Base-by-base conservation (phyloP, 169 alveolate species). In the Eimeria sp. region DNA sequence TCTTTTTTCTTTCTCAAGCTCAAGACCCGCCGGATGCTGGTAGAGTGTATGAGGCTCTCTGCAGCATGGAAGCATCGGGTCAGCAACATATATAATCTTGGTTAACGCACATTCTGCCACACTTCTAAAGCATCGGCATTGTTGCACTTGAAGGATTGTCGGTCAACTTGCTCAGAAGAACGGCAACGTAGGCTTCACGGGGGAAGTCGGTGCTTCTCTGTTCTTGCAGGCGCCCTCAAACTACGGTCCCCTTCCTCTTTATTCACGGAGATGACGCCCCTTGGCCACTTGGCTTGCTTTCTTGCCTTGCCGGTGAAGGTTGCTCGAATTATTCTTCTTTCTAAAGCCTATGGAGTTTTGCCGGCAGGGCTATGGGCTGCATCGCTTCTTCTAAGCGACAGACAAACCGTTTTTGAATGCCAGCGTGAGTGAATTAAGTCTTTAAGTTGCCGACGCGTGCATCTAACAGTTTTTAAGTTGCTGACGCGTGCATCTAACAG, bases 301-400 rank as follows among this genome's bases (percentile, higher is more conserved):
- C 83, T 87, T 16, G 94, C 94, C 16, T 43, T 87, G 80, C 94
- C 94, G 10, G 94, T 87, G 37, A 62, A 62, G 60, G 83, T 64
- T 30, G 94, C 94, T 62, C 37, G 94, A 16, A 40, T 87, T 18
- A 13, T 87, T 43, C 68, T 87, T 43, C 82, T 87, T 30, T 62
- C 83, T 13, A 54, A 27, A n/a, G 94, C 94, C 2, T 64, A 40
- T 49, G 94, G 94, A 62, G 37, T 87, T 49, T 43, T 87, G 62
- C 82, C 82, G 25, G 94, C 94, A 52, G 94, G 83, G 18, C 18
- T 87, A 49, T 87, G 94, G 94, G 94, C 94, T 40, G 94, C 94
- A 13, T 25, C 94, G 16, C 82, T 87, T 27, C 78, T 64, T 52
- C 60, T 87, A 30, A 87, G 94, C 68, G 82, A 64, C 94, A 64